A percentile compares a stretch with the other conserved stretches of the same genome.
Evolutionary conservation across 208 protist species (phyloP).

Genomic region (Trypanosoma mega): DNA sequence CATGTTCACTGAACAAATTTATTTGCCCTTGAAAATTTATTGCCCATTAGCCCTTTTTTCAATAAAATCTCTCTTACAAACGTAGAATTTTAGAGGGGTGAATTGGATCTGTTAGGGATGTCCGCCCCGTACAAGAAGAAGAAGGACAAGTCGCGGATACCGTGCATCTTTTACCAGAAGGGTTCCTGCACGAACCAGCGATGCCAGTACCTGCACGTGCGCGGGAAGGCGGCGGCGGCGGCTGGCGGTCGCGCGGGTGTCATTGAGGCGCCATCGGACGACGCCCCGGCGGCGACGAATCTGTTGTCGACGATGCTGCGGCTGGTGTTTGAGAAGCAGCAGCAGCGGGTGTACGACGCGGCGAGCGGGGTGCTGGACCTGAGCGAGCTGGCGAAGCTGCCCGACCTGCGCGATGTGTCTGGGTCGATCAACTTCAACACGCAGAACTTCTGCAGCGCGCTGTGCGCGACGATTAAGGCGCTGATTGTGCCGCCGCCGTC

Average conservation of each 20-base stretch:
- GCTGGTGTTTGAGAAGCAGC: slow-evolving; percentile 90
- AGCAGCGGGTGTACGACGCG: slow-evolving; percentile 54
- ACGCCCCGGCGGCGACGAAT: slow-evolving; percentile 22
- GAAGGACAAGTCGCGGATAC: slow-evolving; percentile 35
- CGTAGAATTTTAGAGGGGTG: neutral
- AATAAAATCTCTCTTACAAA: too few species aligned
- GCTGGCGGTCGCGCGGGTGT: slow-evolving; percentile 25
- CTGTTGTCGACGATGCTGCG: slow-evolving; percentile 79
- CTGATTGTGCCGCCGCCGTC: slow-evolving; percentile 61
- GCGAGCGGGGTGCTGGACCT: slow-evolving; percentile 58
- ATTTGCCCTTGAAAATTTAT: too few species aligned
- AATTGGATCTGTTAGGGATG: slow-evolving; percentile 19
- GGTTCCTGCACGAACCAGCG: slow-evolving; percentile 70
- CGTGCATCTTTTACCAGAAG: slow-evolving; percentile 69
- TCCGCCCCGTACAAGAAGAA: slow-evolving; percentile 69
- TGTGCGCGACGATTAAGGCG: slow-evolving; percentile 72
- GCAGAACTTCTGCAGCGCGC: slow-evolving; percentile 67
- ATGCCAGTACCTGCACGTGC: slow-evolving; percentile 75
- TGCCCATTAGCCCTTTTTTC: too few species aligned
- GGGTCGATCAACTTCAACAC: slow-evolving; percentile 86
- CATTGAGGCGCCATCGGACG: slow-evolving; percentile 5
- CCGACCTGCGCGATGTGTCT: slow-evolving; percentile 55
- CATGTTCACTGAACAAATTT: too few species aligned
- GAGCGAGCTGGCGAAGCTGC: slow-evolving; percentile 37
- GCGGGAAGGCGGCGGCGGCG: slow-evolving; percentile 28